These are phyloP conservation scores for Penicillium hordei DNA, from an alignment of 2,329 filamentous ascomycete species.

Conservation along the genomic window DNA sequence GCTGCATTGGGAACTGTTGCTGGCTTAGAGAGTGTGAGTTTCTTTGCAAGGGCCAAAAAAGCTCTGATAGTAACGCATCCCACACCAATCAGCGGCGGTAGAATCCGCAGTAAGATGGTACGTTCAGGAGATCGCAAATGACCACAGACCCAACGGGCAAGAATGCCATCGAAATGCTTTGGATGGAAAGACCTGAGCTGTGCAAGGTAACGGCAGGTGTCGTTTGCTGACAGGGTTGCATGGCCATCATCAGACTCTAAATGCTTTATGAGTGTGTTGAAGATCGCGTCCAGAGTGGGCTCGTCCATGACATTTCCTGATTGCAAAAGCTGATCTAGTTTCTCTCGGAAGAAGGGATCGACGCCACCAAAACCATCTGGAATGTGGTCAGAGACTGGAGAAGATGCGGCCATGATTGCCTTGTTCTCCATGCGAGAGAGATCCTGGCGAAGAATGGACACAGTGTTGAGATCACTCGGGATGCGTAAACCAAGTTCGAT, in stretches of 20 bases:
- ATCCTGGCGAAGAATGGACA: conserved; percentile 47
- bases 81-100: conserved; percentile 46
- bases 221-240: conserved; percentile 32
- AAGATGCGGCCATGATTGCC: conserved; percentile 46
- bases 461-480: conserved; percentile 40
- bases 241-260: conserved; percentile 35
- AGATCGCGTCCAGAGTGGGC: conserved; percentile 44
- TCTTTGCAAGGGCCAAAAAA: conserved; percentile 40
- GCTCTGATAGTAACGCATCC: conserved; percentile 46
- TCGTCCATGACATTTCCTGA: conserved; percentile 50
- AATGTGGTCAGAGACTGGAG: conserved; percentile 50
- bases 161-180: conserved; percentile 45
- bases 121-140: conserved; percentile 38
- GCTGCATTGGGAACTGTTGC: conserved; percentile 28
- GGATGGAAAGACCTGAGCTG: conserved; percentile 46
- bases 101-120: conserved; percentile 32
- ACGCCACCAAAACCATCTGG: conserved; percentile 42
- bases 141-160: conserved; percentile 45
- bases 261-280: conserved; percentile 42
- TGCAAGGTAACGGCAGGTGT: conserved; percentile 44
- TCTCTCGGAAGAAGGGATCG: conserved; percentile 45
- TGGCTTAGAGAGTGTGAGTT: conserved; percentile 29
- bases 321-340: conserved; percentile 48
- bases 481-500: conserved; percentile 47
- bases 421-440: conserved; percentile 46